phyloP scores from a whole-genome alignment of 225 moss, liverwort and hornwort genomes.

The Physcomitrellopsis africana region DNA sequence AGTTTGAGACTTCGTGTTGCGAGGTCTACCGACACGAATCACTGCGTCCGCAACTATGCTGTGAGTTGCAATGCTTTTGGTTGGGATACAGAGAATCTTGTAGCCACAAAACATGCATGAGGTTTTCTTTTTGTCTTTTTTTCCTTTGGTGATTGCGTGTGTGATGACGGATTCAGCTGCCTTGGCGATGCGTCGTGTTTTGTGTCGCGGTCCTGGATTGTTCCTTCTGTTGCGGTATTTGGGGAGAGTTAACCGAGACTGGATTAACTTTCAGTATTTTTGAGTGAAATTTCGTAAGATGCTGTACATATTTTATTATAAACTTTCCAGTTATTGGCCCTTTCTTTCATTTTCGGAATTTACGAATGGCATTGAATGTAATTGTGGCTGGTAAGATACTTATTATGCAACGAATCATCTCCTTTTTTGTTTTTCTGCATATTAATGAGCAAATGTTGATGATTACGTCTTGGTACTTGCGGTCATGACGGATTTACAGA shows the following conservation, averaged over 20 bases:
- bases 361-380: background rate
- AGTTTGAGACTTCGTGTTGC: background rate
- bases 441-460: background rate
- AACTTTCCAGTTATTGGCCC: background rate
- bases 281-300: background rate
- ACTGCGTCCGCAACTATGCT: background rate
- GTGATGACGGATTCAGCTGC: background rate
- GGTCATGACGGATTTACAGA: background rate
- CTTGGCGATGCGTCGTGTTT: background rate
- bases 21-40: background rate
- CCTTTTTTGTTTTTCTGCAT: too few species aligned
- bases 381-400: background rate
- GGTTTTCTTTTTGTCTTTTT: background rate
- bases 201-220: background rate
- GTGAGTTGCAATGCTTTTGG: background rate
- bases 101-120: background rate
- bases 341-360: background rate
- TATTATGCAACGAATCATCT: background rate
- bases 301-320: background rate
- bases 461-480: background rate
- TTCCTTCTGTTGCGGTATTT: background rate
- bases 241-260: background rate
- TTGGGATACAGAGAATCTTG: background rate
- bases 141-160: background rate
- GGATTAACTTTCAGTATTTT: background rate